Conservation (phyloP, 345 rosid genomes). For the Populus tremula region DNA sequence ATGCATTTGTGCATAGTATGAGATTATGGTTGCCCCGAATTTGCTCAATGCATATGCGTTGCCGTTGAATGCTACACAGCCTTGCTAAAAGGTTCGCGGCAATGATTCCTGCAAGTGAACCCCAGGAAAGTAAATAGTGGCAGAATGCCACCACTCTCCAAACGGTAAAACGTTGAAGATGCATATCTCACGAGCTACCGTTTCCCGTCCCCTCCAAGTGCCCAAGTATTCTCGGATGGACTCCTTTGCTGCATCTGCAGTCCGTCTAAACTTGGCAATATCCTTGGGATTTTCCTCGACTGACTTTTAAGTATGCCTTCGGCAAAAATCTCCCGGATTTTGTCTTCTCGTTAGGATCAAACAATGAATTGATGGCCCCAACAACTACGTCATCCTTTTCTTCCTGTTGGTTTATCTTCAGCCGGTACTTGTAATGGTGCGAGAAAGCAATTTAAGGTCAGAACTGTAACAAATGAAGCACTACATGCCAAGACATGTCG, state of each 20-base stretch:
- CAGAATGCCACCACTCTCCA: background rate
- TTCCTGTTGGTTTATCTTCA: slow-evolving; percentile 32
- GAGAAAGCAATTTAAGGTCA: slow-evolving; percentile 24
- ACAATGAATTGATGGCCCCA: slow-evolving; percentile 60
- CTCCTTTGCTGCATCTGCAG: slow-evolving; percentile 89
- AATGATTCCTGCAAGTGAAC: slow-evolving; percentile 60
- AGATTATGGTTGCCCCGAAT: background rate
- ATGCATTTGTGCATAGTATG: background rate
- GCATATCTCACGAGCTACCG: slow-evolving; percentile 51
- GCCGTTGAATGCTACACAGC: background rate
- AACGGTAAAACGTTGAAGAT: background rate
- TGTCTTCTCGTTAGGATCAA: slow-evolving; percentile 76
- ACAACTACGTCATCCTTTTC: slow-evolving; percentile 53
- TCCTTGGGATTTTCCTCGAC: slow-evolving; percentile 82
- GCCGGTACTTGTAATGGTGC: slow-evolving; percentile 39
- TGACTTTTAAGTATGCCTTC: slow-evolving; percentile 76
- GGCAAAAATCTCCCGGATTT: slow-evolving; percentile 78
- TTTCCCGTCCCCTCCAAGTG: slow-evolving; percentile 71
- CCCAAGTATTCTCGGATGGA: slow-evolving; percentile 76
- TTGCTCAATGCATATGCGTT: background rate
- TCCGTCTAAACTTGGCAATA: slow-evolving; percentile 61
- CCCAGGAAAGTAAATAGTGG: background rate
- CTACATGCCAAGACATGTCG: slow-evolving; percentile 30
- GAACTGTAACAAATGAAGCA: slow-evolving; percentile 33
- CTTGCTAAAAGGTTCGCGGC: background rate